Conservation (phyloP, 352 stramenopile genomes). For the Elongisporangium undulatum region DNA sequence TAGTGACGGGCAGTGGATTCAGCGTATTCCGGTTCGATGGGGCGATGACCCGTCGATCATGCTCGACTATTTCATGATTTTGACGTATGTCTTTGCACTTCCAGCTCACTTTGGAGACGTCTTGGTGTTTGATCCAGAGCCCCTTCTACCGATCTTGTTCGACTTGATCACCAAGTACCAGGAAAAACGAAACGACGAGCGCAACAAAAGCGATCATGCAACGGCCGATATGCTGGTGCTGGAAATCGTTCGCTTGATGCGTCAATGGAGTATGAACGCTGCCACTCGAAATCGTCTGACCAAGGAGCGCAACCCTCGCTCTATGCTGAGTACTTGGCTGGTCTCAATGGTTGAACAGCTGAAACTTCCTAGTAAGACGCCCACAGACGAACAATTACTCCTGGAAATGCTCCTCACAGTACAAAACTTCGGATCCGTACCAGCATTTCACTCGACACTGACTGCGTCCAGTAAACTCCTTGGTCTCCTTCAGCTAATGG, state of each 20-base stretch:
- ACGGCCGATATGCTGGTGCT: neutral
- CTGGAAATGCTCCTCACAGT: neutral
- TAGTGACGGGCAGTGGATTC: neutral
- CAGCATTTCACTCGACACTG: neutral
- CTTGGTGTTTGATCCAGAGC: neutral
- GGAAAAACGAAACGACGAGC: neutral
- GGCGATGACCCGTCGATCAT: neutral
- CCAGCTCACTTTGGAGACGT: neutral
- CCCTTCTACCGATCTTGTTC: neutral
- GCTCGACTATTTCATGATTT: neutral
- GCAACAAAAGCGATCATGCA: neutral
- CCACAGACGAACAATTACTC: neutral
- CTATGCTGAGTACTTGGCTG: neutral
- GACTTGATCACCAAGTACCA: neutral
- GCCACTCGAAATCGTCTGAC: neutral
- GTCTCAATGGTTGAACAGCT: neutral
- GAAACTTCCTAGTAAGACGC: neutral
- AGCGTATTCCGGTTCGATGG: neutral
- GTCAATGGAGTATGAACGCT: neutral
- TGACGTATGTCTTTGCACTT: neutral
- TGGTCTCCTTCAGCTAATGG: neutral
- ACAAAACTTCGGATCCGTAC: neutral
- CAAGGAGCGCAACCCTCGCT: neutral
- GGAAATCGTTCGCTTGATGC: neutral
- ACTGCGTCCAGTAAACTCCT: neutral